Base-by-base conservation (phyloP, 2,329 filamentous ascomycete species). In the Pseudogymnoascus sp. region DNA sequence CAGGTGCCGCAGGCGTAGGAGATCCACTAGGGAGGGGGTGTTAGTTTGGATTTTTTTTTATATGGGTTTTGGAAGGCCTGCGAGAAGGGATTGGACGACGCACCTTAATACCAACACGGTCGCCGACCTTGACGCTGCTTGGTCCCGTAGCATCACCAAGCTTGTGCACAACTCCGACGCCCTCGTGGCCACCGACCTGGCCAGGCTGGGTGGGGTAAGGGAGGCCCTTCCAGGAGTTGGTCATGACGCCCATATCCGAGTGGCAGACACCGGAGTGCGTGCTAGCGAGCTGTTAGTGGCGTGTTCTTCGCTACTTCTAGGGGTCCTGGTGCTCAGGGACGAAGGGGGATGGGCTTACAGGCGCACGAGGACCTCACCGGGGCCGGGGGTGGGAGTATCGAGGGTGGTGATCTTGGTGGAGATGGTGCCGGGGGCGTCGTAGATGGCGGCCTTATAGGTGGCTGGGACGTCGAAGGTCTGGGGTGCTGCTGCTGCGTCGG, bases 121-220 rank as follows among this genome's bases (percentile, higher is more conserved):
- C 82, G 4, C 85, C 85, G n/a, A 88, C 68, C 66, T 86, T 86
- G 35, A 88, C 74, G 4, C 77, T 78, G 1, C 80, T 75, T 37
- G 67, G 70, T 58, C 86, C 82, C 18, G 81, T 77, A 6, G 81
- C 83, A 0, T 84, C 76, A 0, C 87, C 86, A 63, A 89, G 75
- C 69, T 86, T 85, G 41, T 86, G 84, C 32, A 89, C 76, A 59
- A 79, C 80, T 41, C 84, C 84, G 1, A 89, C 81, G 16, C 86
- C 86, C 72, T 89, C 86, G 68, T 89, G 86, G 4, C 87, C 87
- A 41, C 86, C 86, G 3, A 88, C 79, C 70, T 88, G 85, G 8
- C 83, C 82, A 14, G 47, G 47, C 22, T 57, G 47, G 22, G 47
- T 57, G 14, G 47, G 47, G 47, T 16, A 34, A 65, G 57, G 58